phyloP scores from a whole-genome alignment of 306 rosid species.

The Crotalaria pallida region DNA sequence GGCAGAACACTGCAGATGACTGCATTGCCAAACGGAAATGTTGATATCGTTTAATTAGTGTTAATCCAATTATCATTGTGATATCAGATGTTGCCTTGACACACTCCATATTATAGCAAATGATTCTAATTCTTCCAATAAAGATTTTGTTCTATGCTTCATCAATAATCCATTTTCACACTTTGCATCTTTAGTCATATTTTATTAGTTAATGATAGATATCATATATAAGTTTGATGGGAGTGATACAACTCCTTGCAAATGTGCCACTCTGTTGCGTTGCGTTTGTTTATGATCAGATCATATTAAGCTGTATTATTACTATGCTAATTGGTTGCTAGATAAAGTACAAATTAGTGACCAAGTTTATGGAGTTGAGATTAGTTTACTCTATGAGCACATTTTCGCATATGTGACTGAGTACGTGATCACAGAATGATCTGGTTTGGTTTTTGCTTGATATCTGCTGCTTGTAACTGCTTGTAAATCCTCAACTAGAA shows the following conservation, averaged over 20 bases:
- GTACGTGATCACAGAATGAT: not conserved
- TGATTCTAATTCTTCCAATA: slow-evolving; percentile 29
- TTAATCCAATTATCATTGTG: slow-evolving; percentile 14
- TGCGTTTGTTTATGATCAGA: not conserved
- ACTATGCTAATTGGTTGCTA: not conserved
- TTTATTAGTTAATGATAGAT: slow-evolving; percentile 13
- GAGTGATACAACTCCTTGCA: slow-evolving; percentile 15
- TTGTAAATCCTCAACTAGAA: not conserved
- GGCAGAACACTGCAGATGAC: slow-evolving; percentile 83
- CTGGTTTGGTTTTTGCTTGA: not conserved
- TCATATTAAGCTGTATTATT: not conserved
- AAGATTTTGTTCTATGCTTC: slow-evolving; percentile 25
- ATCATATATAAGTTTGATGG: not conserved
- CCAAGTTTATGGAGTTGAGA: slow-evolving; percentile 7
- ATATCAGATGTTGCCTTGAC: slow-evolving; percentile 27
- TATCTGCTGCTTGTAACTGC: not conserved
- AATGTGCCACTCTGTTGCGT: not conserved
- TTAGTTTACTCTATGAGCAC: not conserved
- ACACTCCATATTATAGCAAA: slow-evolving; percentile 20
- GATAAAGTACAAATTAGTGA: slow-evolving; percentile 6
- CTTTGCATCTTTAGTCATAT: not conserved
- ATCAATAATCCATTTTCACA: not conserved
- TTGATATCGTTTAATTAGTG: slow-evolving; percentile 63
- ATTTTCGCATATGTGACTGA: not conserved
- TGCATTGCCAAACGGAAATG: slow-evolving; percentile 59